phyloP scores from a whole-genome alignment of 495 filamentous ascomycete genomes.

The Podospora australis region DNA sequence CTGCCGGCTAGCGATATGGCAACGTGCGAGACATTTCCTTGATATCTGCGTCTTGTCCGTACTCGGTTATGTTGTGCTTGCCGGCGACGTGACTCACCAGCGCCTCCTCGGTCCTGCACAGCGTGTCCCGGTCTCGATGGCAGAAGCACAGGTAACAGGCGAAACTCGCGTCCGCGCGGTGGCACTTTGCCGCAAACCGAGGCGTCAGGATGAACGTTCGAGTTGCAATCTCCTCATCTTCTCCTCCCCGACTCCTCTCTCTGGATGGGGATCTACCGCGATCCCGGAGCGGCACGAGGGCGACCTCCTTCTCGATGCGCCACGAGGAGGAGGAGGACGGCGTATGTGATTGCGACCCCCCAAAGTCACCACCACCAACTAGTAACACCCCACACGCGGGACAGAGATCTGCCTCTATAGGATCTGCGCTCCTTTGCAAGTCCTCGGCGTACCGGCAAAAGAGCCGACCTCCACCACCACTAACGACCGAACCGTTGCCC shows the following conservation, averaged over 20 bases:
- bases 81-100: slow-evolving; percentile 26
- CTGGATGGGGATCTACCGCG: background rate
- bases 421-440: slow-evolving; percentile 13
- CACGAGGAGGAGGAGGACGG: no score
- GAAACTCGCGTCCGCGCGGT: slow-evolving; percentile 20
- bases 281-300: slow-evolving; percentile 1
- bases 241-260: background rate
- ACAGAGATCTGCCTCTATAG: slow-evolving; percentile 3
- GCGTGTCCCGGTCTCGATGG: slow-evolving; percentile 23
- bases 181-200: slow-evolving; percentile 32
- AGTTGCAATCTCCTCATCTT: slow-evolving; percentile 16
- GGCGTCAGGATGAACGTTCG: slow-evolving; percentile 23
- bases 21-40: slow-evolving; percentile 12
- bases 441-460: slow-evolving; percentile 26
- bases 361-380: background rate
- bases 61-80: slow-evolving; percentile 24
- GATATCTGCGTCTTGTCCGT: slow-evolving; percentile 25
- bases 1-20: slow-evolving; percentile 5
- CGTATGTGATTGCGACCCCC: background rate
- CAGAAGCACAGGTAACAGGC: slow-evolving; percentile 26
- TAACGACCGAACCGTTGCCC: no score
- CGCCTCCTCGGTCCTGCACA: slow-evolving; percentile 20
- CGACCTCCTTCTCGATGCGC: slow-evolving; percentile 26
- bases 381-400: slow-evolving; percentile 15
- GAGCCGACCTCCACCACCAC: slow-evolving; percentile 8